Percentiles rank a stretch among this genome's conserved stretches.
Evolutionary conservation across 225 moss, liverwort and hornwort genomes (phyloP).

Genomic region (Neckera pumila): DNA sequence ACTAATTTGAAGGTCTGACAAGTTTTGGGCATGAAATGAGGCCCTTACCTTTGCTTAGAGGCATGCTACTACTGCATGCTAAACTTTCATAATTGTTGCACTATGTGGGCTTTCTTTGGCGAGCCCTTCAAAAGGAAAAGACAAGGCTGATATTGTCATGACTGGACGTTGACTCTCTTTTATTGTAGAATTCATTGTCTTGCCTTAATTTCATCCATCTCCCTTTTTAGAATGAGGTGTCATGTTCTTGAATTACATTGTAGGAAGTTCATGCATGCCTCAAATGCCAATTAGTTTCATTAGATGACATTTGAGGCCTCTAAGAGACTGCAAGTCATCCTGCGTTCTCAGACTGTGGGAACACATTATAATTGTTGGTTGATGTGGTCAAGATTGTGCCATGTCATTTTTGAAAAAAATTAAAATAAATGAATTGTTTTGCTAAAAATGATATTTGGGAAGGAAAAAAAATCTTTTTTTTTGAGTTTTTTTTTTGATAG

Average conservation of each 20-base stretch:
- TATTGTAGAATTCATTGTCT: background rate
- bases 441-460: too few relatives aligned
- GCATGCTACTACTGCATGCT: fast-evolving
- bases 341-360: too few relatives aligned
- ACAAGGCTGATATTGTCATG: background rate
- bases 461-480: too few relatives aligned
- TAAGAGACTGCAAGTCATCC: too few relatives aligned
- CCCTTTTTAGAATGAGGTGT: background rate
- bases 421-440: too few relatives aligned
- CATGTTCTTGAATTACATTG: fast-evolving
- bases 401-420: too few relatives aligned
- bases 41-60: fast-evolving
- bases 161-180: background rate
- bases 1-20: background rate
- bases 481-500: too few relatives aligned
- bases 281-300: background rate
- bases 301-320: too few relatives aligned
- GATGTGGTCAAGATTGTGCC: too few relatives aligned
- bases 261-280: background rate
- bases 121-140: background rate
- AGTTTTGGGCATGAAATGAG: too few relatives aligned
- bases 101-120: fast-evolving
- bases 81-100: fast-evolving
- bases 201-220: background rate
- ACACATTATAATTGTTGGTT: too few relatives aligned